Base-by-base conservation (phyloP, 2,329 filamentous ascomycete genomes). In the Gnomoniopsis sp. region DNA sequence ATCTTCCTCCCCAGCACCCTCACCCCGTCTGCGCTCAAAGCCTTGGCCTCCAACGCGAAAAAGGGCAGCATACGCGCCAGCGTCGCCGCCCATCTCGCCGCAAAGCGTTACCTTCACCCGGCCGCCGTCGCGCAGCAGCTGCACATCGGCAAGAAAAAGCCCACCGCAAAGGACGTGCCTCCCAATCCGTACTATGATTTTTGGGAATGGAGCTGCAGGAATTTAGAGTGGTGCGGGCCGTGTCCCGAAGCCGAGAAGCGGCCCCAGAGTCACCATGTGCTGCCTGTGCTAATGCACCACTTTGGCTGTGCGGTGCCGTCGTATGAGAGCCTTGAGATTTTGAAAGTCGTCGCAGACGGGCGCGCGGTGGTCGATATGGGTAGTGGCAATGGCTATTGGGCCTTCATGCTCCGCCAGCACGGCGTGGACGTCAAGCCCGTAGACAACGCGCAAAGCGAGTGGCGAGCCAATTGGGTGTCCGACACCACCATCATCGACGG, bases 231-330 rank as follows among this genome's bases (percentile, higher is more conserved):
- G 86, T 80, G 79, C 52, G 86, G 87, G 1, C 85, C 88, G 2
- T 73, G 80, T 67, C 71, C 75, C 15, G 72, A 73, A 38, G 82
- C 86, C 3, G 77, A 76, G 17, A 58, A 54, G 14, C 72, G 77
- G 26, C 79, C 82, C 3, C 78, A 77, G 54, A 82, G 81, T 52
- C 89, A 92, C 72, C 87, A 88, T 65, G 77, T 90, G 7, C 78
- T 91, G 10, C 88, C 88, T 2, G 77, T 91, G 19, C 78, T 91
- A 57, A 91, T 91, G 79, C 88, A 91, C 73, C 88, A 92, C 71
- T 91, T 91, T 70, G 88, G 88, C 53, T 92, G 88, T 72, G 82
- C 83, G 1, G 85, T 85, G 21, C 89, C 89, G 0, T 84, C 82
- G 11, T 87, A 88, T 70, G 87, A 90, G 65, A 78, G 82, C 1